phyloP scores from a whole-genome alignment of 495 filamentous ascomycete species.

The Lindgomyces ingoldianus region DNA sequence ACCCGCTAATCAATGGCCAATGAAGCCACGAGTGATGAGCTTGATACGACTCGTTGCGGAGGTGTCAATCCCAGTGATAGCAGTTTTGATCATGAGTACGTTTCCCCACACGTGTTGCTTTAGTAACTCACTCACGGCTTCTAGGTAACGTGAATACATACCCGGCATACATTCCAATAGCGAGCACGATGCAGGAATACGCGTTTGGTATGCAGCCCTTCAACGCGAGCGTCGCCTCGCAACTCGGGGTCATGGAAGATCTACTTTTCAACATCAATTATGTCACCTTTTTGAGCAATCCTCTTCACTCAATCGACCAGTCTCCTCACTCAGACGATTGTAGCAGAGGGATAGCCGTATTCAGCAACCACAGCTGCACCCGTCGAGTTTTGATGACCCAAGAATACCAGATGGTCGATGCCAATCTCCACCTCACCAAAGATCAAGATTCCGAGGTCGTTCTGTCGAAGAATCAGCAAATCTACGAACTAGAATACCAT shows the following conservation, averaged over 20 bases:
- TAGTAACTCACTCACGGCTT: background rate
- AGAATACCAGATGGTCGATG: slow-evolving; percentile 18
- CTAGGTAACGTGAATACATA: slow-evolving; percentile 23
- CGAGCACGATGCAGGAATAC: slow-evolving; percentile 3
- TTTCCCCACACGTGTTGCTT: background rate
- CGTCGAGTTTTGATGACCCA: slow-evolving; percentile 15
- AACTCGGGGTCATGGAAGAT: slow-evolving; percentile 25
- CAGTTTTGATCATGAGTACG: slow-evolving; percentile 29
- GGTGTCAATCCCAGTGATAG: slow-evolving; percentile 15
- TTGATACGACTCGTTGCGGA: slow-evolving; percentile 22
- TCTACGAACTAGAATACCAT: slow-evolving; percentile 18
- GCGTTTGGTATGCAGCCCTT: slow-evolving; percentile 30
- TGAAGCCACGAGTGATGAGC: slow-evolving; percentile 18
- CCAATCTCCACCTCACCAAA: background rate
- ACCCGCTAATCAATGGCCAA: slow-evolving; percentile 15
- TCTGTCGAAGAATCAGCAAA: slow-evolving; percentile 17
- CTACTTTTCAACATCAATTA: slow-evolving; percentile 29
- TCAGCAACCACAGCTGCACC: background rate
- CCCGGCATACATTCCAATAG: slow-evolving; percentile 8
- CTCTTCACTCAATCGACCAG: slow-evolving; percentile 18
- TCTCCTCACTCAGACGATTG: slow-evolving; percentile 6
- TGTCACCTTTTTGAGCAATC: slow-evolving; percentile 15
- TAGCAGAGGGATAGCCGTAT: slow-evolving; percentile 5
- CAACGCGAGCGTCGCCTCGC: slow-evolving; percentile 19
- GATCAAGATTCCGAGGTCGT: background rate